These are phyloP conservation scores for Filosporella fistucella DNA, from an alignment of 495 filamentous ascomycete genomes.

Conservation along the genomic window DNA sequence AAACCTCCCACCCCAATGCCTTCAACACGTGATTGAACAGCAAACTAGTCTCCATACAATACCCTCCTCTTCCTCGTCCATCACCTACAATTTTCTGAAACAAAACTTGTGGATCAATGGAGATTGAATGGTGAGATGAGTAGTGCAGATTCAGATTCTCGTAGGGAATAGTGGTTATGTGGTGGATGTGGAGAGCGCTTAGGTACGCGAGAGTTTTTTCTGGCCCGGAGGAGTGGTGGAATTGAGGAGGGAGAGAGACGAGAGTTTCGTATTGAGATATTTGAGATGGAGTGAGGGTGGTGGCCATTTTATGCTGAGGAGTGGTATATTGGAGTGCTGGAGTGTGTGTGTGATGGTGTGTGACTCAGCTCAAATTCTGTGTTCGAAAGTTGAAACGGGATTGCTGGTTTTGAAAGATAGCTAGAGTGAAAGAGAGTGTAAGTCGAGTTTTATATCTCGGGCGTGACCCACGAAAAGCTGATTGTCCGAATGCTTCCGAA, in stretches of 20 bases:
- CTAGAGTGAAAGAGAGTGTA: too few relatives aligned
- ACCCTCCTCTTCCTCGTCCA: constrained; percentile 55
- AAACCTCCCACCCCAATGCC: constrained; percentile 55
- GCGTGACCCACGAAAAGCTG: too few relatives aligned
- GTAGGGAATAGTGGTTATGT: constrained; percentile 61
- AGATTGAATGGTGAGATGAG: constrained; percentile 41
- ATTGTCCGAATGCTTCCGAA: too few relatives aligned
- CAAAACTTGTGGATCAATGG: constrained; percentile 51
- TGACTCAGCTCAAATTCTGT: too few relatives aligned
- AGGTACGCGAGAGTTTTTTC: constrained; percentile 28
- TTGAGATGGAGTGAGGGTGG: constrained; percentile 15
- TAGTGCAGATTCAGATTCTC: constrained; percentile 59
- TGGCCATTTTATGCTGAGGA: constrained; percentile 4
- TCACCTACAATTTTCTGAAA: constrained; percentile 59
- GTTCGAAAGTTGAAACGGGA: too few relatives aligned
- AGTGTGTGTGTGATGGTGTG: too few relatives aligned
- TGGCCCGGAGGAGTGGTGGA: constrained; percentile 1
- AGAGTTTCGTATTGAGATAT: constrained; percentile 11
- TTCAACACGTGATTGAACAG: constrained; percentile 62
- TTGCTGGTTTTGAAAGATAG: too few relatives aligned
- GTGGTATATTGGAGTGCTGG: too few relatives aligned
- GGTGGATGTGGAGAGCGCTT: constrained; percentile 36
- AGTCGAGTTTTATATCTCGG: too few relatives aligned
- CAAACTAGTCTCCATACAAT: constrained; percentile 72
- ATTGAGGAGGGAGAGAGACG: constrained; percentile 10